These are phyloP conservation scores for Phytophthora sojae DNA, from an alignment of 352 stramenopile genomes.

Conservation along the genomic window DNA sequence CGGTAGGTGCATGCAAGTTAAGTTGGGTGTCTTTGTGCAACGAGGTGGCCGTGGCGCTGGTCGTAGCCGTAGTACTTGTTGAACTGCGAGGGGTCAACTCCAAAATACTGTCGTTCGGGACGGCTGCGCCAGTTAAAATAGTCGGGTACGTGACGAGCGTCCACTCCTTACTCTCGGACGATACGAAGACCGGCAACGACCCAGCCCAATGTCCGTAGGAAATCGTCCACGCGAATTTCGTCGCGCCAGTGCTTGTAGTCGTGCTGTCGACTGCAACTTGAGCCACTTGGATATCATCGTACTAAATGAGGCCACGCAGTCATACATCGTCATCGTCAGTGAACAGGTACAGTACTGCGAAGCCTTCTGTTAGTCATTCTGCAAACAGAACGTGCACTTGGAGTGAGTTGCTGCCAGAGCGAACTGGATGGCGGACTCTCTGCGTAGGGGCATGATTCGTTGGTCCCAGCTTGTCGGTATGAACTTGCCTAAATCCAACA, in stretches of 20 bases:
- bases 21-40: conserved; percentile 1
- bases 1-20: not conserved
- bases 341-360: too few relatives aligned
- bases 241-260: not conserved
- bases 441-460: too few relatives aligned
- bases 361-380: too few relatives aligned
- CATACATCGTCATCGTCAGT: too few relatives aligned
- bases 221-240: conserved; percentile 43
- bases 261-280: conserved; percentile 28
- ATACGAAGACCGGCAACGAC: conserved; percentile 37
- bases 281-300: conserved; percentile 48
- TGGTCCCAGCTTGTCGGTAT: too few relatives aligned
- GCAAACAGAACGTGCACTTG: too few relatives aligned
- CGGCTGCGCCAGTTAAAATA: not conserved
- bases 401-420: too few relatives aligned
- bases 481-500: too few relatives aligned
- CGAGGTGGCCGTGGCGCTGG: conserved; percentile 4
- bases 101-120: conserved; percentile 30
- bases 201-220: conserved; percentile 46
- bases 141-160: conserved; percentile 41
- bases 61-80: conserved; percentile 1
- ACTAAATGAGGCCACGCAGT: conserved; percentile 45
- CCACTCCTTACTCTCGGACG: conserved; percentile 32
- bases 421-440: too few relatives aligned
- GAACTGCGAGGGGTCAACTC: conserved; percentile 26